Base-by-base conservation (phyloP, 768 basidiomycete genomes). In the Arthromyces matolae region DNA sequence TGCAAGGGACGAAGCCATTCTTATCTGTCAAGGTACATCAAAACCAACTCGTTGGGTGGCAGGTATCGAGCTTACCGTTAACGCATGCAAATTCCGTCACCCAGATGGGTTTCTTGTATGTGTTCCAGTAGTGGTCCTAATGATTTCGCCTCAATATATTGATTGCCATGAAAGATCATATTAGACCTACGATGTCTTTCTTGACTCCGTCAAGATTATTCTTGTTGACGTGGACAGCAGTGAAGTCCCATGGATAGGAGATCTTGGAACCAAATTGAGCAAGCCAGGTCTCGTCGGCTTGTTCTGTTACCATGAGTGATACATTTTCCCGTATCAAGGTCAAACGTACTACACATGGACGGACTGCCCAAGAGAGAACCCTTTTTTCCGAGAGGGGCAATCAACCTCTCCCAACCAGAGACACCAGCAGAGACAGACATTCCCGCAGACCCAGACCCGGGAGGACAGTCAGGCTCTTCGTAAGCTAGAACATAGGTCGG, bases 61-160 rank as follows among this genome's bases (percentile, higher is more conserved):
- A 25, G 33, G 29, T 16, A 32, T 14, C 33, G 9, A 13, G 46
- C 59, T 16, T 46, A 72, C 74, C 74, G 41, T 75, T 65, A 25
- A 75, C 73, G 47, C 75, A 76, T 42, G 75, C 73, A 51, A 75
- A 73, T 54, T 76, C 75, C 19, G 73, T 71, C 13, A 76, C 65
- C 73, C 73, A 76, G 44, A 76, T 67, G 1, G 75, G 73, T 58
- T 72, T 75, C 52, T 69, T 66, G 54, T 75, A 76, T 3, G 46
- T 62, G 32, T 52, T 56, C 58, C 64, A 63, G 51, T 76, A 76
- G 49, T 76, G 68, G 36, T 70, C 66, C 75, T 74, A 43, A 50
- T 14, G 31, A 25, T 9, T 6, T n/a, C 22, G 38, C 40, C n/a
- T 51, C 31, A 37, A 38, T 14, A 20, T 20, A n/a, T 16, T n/a